Conservation (phyloP, 1,139 yeast genomes). For the Saccharomycopsis phalli region DNA sequence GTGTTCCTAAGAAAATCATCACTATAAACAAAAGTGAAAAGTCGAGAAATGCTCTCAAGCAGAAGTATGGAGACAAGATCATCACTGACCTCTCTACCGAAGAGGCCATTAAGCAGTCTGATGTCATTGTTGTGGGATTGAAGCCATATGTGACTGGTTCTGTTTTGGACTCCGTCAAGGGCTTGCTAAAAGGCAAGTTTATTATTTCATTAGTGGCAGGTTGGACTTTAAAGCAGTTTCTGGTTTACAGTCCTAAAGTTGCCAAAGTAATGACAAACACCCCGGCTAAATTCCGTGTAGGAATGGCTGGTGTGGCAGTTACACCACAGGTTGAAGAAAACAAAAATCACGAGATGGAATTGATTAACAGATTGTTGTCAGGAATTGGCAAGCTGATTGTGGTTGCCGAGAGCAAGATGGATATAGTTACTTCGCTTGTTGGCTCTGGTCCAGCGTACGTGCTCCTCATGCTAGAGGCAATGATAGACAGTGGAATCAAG, state of each 20-base stretch:
- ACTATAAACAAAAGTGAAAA: slow-evolving; percentile 62
- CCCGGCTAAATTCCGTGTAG: slow-evolving; percentile 86
- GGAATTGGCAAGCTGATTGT: slow-evolving; percentile 68
- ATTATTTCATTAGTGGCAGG: slow-evolving; percentile 88
- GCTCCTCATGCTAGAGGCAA: slow-evolving; percentile 78
- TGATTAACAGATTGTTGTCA: slow-evolving; percentile 49
- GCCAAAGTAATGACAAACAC: slow-evolving; percentile 98
- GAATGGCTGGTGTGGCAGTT: slow-evolving; percentile 77
- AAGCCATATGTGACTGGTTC: slow-evolving; percentile 73
- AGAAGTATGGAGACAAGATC: slow-evolving; percentile 40
- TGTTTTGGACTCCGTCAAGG: slow-evolving; percentile 39
- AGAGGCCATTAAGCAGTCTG: slow-evolving; percentile 52
- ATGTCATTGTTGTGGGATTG: slow-evolving; percentile 71
- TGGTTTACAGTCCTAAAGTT: slow-evolving; percentile 44
- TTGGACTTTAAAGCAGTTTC: slow-evolving; percentile 68
- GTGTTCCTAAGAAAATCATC: slow-evolving; percentile 57
- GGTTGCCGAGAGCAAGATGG: slow-evolving; percentile 86
- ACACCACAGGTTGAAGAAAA: slow-evolving; percentile 36
- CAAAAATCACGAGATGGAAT: slow-evolving; percentile 40
- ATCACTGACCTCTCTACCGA: slow-evolving; percentile 43
- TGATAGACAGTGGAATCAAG: slow-evolving; percentile 90
- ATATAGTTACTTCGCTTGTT: slow-evolving; percentile 89
- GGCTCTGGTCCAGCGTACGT: slow-evolving; percentile 98
- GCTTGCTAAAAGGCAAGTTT: slow-evolving; percentile 44
- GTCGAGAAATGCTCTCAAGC: slow-evolving; percentile 39